Evolutionary conservation across 306 rosid genomes (phyloP), one percentile per base, ranked within the genome.

Genomic region (Dalbergia cultrata): DNA sequence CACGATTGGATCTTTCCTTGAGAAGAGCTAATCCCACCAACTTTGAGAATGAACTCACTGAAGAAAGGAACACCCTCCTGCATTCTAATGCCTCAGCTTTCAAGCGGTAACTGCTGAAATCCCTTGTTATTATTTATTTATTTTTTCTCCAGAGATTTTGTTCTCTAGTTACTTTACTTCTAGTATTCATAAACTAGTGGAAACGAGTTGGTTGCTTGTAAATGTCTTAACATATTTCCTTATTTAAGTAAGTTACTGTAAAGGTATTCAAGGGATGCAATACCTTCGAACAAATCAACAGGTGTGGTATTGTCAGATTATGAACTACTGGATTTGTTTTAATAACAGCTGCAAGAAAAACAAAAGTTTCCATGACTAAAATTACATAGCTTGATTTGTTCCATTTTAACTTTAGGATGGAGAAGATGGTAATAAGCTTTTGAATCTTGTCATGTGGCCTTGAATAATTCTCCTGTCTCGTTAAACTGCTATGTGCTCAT

Each of bases 41-140:
- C 76, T 83, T 82, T 64, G 90, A 91, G 78, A 87, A 84, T 82
- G 88, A 72, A 45, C 81, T 75, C 60, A 62, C 83, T 31, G 91
- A 86, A 89, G 92, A 90, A 77, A 86, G 89, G 83, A 86, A 81
- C 18, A 80, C 87, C 81, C 85, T 96, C 72, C 87, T 87, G 82
- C 93, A 88, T 67, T 96, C 98, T 47, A 88, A 87, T 81, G 88
- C 87, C 66, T 96, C 98, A 8, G 99, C 99, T 81, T 96, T 96
- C 85, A 84, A 93, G 58, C 80, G 97, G 99, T 93, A 83, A 67
- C 82, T 67, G 43, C 78, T 64, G 21, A 6, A 52, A 75, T 73
- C 43, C 54, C 62, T 60, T 74, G 50, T 72, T 45, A 35, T 73
- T 41, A 44, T 80, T 50, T 10, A 13, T n/a, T 52, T 26, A 37